Evolutionary conservation across 2,329 filamentous ascomycete genomes (phyloP), one percentile per base, ranked within the genome.

Genomic region (Catunica adiposa): DNA sequence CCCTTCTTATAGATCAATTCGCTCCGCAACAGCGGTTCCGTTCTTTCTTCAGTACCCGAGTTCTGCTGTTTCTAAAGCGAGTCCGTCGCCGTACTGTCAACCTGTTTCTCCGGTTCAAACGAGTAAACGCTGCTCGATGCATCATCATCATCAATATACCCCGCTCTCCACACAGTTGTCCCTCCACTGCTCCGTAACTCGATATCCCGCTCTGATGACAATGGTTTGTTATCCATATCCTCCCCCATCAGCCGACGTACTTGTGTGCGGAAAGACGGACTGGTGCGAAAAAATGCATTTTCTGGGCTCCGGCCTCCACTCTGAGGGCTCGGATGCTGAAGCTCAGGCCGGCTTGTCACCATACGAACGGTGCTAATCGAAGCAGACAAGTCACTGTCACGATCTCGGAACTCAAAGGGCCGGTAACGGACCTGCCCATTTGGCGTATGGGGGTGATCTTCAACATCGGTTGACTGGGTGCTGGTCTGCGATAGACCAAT

Each of bases 291-390:
- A 53, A 58, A 58, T 6, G 50, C 56, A 44, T 56, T 53, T 34
- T 53, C 53, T 2, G 53, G 34, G 31, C 56, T 58, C 4, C 52
- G 37, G 7, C 17, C 37, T 26, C 52, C 34, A n/a, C 56, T 58
- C 20, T 58, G 56, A 9, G 56, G 56, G 23, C 56, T 58, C 15
- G 56, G 56, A 23, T 58, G 56, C 22, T 56, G 56, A 11, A 58
- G n/a, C 22, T 54, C 53, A 3, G 53, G 56, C 20, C 48, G 53
- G 20, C 54, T 54, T 11, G 53, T 50, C 11, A 58, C 56, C 42
- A 58, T 50, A 11, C 56, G 56, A 15, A 58, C 56, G 17, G 56
- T 58, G 42, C 51, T 53, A n/a, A 50, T 50, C 4, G 56, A 58
- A 15, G 56, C 37, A n/a, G 56, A 55, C 23, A 58, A 29, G 8